Base-by-base conservation (phyloP, 1,284 basidiomycete genomes). In the Sporisorium scitamineum region DNA sequence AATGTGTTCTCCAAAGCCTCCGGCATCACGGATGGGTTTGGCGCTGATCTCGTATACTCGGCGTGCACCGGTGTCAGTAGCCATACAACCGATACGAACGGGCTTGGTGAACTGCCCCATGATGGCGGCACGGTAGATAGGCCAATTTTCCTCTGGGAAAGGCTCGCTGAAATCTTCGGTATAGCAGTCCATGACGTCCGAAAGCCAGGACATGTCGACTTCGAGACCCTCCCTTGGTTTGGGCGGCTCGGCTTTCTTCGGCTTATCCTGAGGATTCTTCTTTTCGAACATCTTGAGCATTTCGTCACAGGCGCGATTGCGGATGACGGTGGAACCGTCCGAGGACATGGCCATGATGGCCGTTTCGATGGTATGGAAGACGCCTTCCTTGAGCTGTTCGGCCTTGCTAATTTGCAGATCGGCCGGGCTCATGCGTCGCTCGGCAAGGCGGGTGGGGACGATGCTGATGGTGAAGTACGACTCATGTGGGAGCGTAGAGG, bases 251-350 rank as follows among this genome's bases (percentile, higher is more conserved):
- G 31, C 34, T 29, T 64, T 34, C 41, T 71, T 71, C 31, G 54
- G 53, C 44, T 60, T 57, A 29, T 77, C 75, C 53, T 77, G 75
- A 11, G 74, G 76, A 26, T 66, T 67, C 29, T 70, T 70, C 61
- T 65, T 70, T 44, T 72, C 51, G 48, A 80, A 80, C n/a, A 60
- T 56, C 44, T 62, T 65, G 24, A 83, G 62, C 39, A 79, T 34
- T 54, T 83, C 80, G 48, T 81, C 78, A 59, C 76, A 79, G 24
- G 78, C 78, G n/a, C 72, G 68, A 22, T 83, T 83, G 42, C 76
- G 72, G 16, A 81, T 44, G 41, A 80, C 74, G 37, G 68, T 74
- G 44, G 70, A 72, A 34, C 80, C 80, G 41, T 83, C 81, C 7
- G 74, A 58, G 22, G 78, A 79, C 20, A 80, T 58, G 10, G 78